Conservation (phyloP, 441 rosid species). For the Eruca vesicaria region DNA sequence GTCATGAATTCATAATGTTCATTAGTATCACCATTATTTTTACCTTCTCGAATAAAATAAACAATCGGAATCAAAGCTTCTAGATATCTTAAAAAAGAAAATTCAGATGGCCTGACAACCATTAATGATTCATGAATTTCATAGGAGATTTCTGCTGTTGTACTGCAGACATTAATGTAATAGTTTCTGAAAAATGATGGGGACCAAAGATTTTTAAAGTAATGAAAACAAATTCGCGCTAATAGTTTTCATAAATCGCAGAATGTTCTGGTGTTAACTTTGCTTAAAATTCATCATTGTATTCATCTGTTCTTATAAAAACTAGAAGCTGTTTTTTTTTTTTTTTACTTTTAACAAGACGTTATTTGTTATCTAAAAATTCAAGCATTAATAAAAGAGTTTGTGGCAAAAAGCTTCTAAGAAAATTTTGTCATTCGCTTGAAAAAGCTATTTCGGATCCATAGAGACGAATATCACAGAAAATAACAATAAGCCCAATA, state of each 20-base stretch:
- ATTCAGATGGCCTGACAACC: neutral
- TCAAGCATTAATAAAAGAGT: neutral
- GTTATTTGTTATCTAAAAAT: neutral
- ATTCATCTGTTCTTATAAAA: neutral
- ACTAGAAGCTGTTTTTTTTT: neutral
- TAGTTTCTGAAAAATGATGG: neutral
- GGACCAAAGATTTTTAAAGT: neutral
- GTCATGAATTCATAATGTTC: slow-evolving; percentile 27
- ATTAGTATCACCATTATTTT: neutral
- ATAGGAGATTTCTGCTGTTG: slow-evolving; percentile 13
- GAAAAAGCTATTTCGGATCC: neutral
- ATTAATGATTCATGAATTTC: neutral
- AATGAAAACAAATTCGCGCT: too few relatives aligned
- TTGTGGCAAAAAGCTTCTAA: neutral
- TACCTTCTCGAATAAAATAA: neutral
- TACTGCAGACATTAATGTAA: neutral
- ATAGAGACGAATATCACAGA: neutral
- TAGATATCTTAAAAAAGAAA: slow-evolving; percentile 11
- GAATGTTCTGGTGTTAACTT: neutral
- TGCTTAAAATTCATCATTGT: neutral
- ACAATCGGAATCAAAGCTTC: slow-evolving; percentile 14
- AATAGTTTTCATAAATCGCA: neutral
- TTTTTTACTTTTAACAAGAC: neutral
- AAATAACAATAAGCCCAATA: neutral
- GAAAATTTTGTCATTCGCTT: neutral